Evolutionary conservation across 148 eudicot species (phyloP).

Genomic region (Chenopodium berlandieri): DNA sequence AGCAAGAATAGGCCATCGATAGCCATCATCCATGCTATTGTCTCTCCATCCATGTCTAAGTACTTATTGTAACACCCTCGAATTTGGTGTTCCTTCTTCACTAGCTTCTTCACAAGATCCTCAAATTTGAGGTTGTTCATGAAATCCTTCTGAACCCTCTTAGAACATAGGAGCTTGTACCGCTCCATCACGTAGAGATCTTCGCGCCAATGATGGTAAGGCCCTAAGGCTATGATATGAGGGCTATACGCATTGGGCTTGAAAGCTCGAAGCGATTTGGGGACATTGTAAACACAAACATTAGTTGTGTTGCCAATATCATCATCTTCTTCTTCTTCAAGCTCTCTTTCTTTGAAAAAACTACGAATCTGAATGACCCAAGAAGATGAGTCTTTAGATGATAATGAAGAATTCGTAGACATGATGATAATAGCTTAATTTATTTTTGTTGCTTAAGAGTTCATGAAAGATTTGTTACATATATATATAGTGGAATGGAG

Average conservation of each 20-base stretch:
- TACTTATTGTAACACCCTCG: slow-evolving; percentile 52
- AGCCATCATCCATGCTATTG: slow-evolving; percentile 59
- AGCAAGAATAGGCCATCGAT: slow-evolving; percentile 58
- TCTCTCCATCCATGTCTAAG: slow-evolving; percentile 38
- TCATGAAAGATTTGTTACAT: background rate
- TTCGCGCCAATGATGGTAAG: slow-evolving; percentile 43
- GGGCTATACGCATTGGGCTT: slow-evolving; percentile 40
- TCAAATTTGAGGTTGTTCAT: background rate
- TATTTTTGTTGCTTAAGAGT: background rate
- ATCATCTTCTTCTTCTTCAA: slow-evolving; percentile 35
- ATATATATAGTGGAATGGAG: background rate
- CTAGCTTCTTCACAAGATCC: slow-evolving; percentile 29
- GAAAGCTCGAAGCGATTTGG: slow-evolving; percentile 22
- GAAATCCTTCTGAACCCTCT: slow-evolving; percentile 26
- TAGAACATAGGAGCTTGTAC: slow-evolving; percentile 36
- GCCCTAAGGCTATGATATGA: slow-evolving; percentile 45
- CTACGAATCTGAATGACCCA: slow-evolving; percentile 15
- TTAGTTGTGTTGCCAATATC: slow-evolving; percentile 10
- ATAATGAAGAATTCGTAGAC: background rate
- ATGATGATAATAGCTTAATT: background rate
- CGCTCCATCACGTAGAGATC: slow-evolving; percentile 44
- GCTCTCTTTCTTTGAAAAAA: slow-evolving; percentile 8
- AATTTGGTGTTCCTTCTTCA: slow-evolving; percentile 19
- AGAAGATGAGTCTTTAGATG: slow-evolving; percentile 9
- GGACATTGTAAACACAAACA: slow-evolving; percentile 33